These are phyloP conservation scores for Penicillium sp. DNA, from an alignment of 2,329 filamentous ascomycete species.

Conservation along the genomic window DNA sequence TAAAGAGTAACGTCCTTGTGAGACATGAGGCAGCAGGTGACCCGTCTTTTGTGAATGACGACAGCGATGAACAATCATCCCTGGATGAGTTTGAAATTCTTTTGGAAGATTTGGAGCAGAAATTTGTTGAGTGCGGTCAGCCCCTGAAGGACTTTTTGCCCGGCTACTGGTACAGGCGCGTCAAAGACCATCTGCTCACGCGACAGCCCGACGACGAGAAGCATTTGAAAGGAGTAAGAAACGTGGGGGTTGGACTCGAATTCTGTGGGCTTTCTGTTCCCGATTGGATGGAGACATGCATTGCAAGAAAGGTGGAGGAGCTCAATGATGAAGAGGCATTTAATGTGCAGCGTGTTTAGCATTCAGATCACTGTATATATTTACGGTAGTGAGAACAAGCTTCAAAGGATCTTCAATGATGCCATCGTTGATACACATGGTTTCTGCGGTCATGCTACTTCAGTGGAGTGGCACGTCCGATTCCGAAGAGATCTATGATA, in stretches of 20 bases:
- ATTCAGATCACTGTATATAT: too few relatives aligned
- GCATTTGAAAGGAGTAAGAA: not conserved
- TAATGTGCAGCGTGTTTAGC: not conserved
- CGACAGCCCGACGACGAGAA: conserved; percentile 8
- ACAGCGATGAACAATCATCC: conserved; percentile 3
- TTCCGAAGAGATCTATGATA: too few relatives aligned
- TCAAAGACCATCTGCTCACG: conserved; percentile 2
- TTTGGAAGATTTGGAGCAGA: not conserved
- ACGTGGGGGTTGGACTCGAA: not conserved
- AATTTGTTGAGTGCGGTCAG: conserved; percentile 1
- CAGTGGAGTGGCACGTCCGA: too few relatives aligned
- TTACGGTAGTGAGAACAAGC: too few relatives aligned
- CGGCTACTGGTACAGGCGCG: conserved; percentile 3
- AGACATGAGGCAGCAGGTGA: not conserved
- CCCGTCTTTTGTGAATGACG: not conserved
- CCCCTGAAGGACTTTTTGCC: conserved; percentile 11
- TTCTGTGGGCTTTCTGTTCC: not conserved
- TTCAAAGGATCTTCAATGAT: too few relatives aligned
- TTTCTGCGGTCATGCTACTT: too few relatives aligned
- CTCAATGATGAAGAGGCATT: not conserved
- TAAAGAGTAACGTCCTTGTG: not conserved
- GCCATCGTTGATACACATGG: too few relatives aligned
- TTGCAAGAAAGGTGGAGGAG: not conserved
- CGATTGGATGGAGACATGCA: not conserved
- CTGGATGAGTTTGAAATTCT: conserved; percentile 6